Percentiles rank a stretch among this genome's conserved stretches.
Evolutionary conservation across 1,284 basidiomycete species (phyloP).

Genomic region (Neolentinus lepideus): DNA sequence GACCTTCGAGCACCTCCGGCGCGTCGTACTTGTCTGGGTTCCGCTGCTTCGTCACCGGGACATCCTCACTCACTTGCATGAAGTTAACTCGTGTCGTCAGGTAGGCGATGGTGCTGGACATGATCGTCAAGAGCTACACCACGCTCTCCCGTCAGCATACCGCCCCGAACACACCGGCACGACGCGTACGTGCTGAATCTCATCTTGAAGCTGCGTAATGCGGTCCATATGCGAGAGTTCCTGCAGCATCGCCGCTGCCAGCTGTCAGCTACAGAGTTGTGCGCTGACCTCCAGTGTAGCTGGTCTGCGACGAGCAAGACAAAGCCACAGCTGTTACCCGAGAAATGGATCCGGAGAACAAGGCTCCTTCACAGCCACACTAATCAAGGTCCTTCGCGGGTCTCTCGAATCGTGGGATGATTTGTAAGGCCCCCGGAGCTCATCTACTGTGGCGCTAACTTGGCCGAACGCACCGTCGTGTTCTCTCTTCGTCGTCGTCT

Average conservation of each 20-base stretch:
- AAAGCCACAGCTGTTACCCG: too few species aligned
- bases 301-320: background rate
- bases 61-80: slow-evolving; percentile 59
- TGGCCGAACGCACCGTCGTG: background rate
- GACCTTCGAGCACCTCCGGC: slow-evolving; percentile 64
- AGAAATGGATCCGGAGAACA: too few species aligned
- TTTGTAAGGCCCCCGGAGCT: too few species aligned
- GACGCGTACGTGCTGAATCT: slow-evolving; percentile 67
- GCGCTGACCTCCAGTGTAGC: background rate
- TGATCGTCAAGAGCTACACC: slow-evolving; percentile 68
- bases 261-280: background rate
- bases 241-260: slow-evolving; percentile 69
- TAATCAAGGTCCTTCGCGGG: too few species aligned
- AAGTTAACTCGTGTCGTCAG: slow-evolving; percentile 69
- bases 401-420: too few species aligned
- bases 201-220: slow-evolving; percentile 84
- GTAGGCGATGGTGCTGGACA: slow-evolving; percentile 72
- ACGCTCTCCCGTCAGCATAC: background rate
- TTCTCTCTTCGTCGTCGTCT: background rate
- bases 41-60: slow-evolving; percentile 70
- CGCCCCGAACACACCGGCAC: background rate
- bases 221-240: slow-evolving; percentile 85
- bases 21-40: slow-evolving; percentile 63
- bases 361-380: too few species aligned
- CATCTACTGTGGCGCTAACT: too few species aligned